Conservation (phyloP, 2,329 filamentous ascomycete genomes). For the Monosporascus sp. region DNA sequence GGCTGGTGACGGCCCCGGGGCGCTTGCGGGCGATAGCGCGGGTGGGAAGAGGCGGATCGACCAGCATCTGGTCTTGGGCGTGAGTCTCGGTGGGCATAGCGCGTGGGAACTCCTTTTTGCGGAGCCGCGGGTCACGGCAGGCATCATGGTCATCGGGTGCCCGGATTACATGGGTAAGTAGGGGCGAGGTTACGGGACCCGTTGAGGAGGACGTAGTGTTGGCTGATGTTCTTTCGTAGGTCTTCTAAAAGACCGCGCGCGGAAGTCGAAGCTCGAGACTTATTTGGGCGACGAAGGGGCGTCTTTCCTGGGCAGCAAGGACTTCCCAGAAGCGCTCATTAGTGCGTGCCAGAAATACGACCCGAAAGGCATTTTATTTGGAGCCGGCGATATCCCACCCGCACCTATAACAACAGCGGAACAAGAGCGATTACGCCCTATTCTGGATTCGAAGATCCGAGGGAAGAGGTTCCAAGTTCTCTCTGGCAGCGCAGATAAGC, state of each 20-base stretch:
- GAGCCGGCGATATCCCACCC: constrained; percentile 33
- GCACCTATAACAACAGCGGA: constrained; percentile 27
- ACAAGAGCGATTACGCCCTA: constrained; percentile 35
- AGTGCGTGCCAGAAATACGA: constrained; percentile 61
- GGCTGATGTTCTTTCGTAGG: constrained; percentile 24
- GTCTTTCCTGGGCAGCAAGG: constrained; percentile 67
- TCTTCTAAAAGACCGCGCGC: constrained; percentile 74
- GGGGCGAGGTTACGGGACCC: too few relatives aligned
- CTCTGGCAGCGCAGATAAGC: constrained; percentile 61
- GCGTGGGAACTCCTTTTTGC: constrained; percentile 78
- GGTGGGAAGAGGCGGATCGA: constrained; percentile 34
- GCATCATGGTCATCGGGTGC: constrained; percentile 78
- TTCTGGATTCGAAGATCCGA: constrained; percentile 44
- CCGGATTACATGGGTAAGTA: constrained; percentile 71
- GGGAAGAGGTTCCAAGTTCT: constrained; percentile 62
- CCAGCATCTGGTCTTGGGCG: constrained; percentile 71
- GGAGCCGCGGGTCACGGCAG: constrained; percentile 73
- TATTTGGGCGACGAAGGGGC: constrained; percentile 54
- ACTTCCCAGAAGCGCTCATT: constrained; percentile 69
- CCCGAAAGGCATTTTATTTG: constrained; percentile 69
- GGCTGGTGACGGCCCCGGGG: constrained; percentile 17
- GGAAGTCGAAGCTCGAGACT: constrained; percentile 58
- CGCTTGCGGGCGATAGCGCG: constrained; percentile 24
- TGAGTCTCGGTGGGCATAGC: constrained; percentile 82
- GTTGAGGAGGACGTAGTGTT: not conserved